Evolutionary conservation across 1,139 yeast species (phyloP), one percentile per base, ranked within the genome.

Genomic region (Groenewaldozyma auringiensis): DNA sequence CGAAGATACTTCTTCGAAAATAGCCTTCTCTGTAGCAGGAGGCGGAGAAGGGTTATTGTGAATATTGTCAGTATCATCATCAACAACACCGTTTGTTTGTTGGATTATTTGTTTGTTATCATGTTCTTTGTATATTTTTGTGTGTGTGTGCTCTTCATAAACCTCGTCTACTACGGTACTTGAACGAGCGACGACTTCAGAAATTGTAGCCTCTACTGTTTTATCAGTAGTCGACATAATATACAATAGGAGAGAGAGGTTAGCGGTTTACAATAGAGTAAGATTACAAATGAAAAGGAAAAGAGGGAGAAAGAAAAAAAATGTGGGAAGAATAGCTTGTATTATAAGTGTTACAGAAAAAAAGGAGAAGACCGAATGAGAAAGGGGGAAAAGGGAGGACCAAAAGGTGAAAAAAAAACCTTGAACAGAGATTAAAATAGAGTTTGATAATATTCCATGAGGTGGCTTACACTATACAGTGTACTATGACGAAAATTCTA

Each of bases 1-100:
- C 11, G 43, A 44, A 4, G 16, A 3, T 13, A n/a, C 18, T 13
- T 29, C 37, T 20, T 13, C 4, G 9, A 9, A 6, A 21, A 29
- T n/a, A 14, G 21, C 29, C 14, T 35, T 43, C 33, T 40, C 25
- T 37, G n/a, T n/a, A n/a, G n/a, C n/a, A n/a, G n/a, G n/a, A n/a
- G n/a, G n/a, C n/a, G n/a, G n/a, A n/a, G n/a, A n/a, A n/a, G n/a
- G n/a, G n/a, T n/a, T n/a, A n/a, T n/a, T n/a, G n/a, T n/a, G n/a
- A n/a, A n/a, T n/a, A n/a, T n/a, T 13, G 14, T 32, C 44, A n/a
- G 40, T 21, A 18, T 35, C 25, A 17, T 16, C 25, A 16, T 35
- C 25, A 14, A 35, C 25, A 20, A 35, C n/a, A 13, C n/a, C 25
- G 14, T 35, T 35, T 17, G 36, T n/a, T n/a, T n/a, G n/a, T n/a